Conservation (phyloP, 1,284 basidiomycete species). For the Leccinum griseonigrum region DNA sequence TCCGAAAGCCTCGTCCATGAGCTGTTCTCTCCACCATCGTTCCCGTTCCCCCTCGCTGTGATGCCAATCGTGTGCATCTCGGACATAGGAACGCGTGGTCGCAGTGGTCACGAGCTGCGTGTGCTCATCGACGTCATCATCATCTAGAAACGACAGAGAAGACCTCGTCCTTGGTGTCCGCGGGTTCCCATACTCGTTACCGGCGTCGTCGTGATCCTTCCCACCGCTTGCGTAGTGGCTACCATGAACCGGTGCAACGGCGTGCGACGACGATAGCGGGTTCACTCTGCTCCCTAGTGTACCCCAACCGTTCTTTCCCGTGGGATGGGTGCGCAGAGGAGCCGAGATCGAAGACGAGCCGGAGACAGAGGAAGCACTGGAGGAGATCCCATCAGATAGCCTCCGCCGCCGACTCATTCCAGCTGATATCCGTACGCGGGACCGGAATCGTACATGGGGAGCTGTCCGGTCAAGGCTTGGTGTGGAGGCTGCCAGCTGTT, state of each 20-base stretch:
- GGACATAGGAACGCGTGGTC: slow-evolving; percentile 15
- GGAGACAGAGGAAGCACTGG: slow-evolving; percentile 47
- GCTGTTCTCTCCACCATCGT: slow-evolving; percentile 35
- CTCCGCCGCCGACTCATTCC: slow-evolving; percentile 38
- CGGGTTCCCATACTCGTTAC: neutral
- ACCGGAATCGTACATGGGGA: slow-evolving; percentile 50
- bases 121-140: slow-evolving; percentile 29
- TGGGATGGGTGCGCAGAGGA: slow-evolving; percentile 56
- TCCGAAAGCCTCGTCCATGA: slow-evolving; percentile 55
- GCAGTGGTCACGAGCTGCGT: slow-evolving; percentile 30
- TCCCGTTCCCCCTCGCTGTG: slow-evolving; percentile 33
- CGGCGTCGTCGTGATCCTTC: neutral
- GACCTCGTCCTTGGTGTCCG: slow-evolving; percentile 6
- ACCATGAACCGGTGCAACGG: neutral
- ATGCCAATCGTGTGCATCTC: slow-evolving; percentile 6
- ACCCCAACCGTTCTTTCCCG: neutral
- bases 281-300: slow-evolving; percentile 52
- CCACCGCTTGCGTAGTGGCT: neutral
- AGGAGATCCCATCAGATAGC: slow-evolving; percentile 24
- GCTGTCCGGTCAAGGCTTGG: slow-evolving; percentile 18
- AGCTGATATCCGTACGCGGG: slow-evolving; percentile 54
- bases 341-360: slow-evolving; percentile 72
- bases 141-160: slow-evolving; percentile 8
- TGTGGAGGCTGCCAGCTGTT: slow-evolving; percentile 3
- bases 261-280: slow-evolving; percentile 23